Evolutionary conservation across 225 moss, liverwort and hornwort genomes (phyloP).

Genomic region (Thuidium tamariscinum): DNA sequence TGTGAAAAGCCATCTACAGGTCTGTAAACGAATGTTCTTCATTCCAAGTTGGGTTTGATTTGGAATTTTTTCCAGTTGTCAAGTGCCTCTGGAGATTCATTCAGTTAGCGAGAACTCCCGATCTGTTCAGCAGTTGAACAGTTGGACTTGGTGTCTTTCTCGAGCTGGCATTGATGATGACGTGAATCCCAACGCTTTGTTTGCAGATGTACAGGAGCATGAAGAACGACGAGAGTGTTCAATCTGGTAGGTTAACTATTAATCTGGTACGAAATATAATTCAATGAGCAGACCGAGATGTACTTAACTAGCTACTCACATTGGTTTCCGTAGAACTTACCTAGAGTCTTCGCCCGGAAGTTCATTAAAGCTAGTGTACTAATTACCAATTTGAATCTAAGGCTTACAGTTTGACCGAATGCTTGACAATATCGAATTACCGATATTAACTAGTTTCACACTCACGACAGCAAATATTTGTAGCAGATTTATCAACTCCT

Average conservation of each 20-base stretch:
- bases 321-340: background rate
- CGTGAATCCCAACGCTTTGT: background rate
- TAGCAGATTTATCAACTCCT: background rate
- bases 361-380: background rate
- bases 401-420: background rate
- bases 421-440: too few relatives aligned
- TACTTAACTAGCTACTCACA: background rate
- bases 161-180: background rate
- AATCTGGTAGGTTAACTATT: slow-evolving; percentile 27
- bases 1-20: slow-evolving; percentile 74
- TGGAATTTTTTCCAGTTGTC: background rate
- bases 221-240: slow-evolving; percentile 62
- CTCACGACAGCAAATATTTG: background rate
- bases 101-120: background rate
- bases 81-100: background rate
- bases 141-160: background rate
- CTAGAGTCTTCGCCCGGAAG: background rate
- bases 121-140: background rate
- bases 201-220: slow-evolving; percentile 72
- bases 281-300: background rate
- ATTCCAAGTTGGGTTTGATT: background rate
- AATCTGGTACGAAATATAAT: background rate
- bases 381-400: background rate
- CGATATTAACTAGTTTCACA: background rate
- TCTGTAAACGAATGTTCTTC: background rate